Evolutionary conservation across 2,329 filamentous ascomycete genomes (phyloP), one percentile per base, ranked within the genome.

Genomic region (Calonectria leucothoes): DNA sequence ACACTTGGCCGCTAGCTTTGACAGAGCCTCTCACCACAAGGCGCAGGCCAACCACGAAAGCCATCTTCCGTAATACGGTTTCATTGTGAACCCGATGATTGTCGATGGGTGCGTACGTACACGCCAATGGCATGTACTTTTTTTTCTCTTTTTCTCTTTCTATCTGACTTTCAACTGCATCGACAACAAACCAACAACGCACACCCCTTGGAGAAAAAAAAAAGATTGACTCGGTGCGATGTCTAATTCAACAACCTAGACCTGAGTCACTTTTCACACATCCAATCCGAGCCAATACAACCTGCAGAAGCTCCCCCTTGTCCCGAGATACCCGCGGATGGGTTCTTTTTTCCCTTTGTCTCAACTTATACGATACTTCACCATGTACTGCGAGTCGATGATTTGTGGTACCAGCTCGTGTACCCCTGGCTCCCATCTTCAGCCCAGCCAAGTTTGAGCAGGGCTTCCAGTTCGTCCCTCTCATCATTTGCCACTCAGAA

Each of bases 21-120:
- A 37, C 67, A 63, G 57, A 69, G 67, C 67, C 67, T 69, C 55
- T 17, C 39, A 59, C n/a, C 31, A 37, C 31, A 63, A 63, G 59
- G 37, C 59, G 59, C 59, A 63, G 35, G 25, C 59, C 23, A 63
- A 63, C 59, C 37, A 63, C 35, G 31, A 15, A 63, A 35, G 42
- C 57, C 69, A 67, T 45, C 63, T 27, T 35, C 29, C 52, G 63
- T 57, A 71, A 66, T 42, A 59, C 69, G 64, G 52, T 67, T 59
- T 66, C 42, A 63, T 63, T 69, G 15, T 45, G 27, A 67, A 31
- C 31, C 48, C 48, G 59, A 48, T 33, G 25, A 65, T 55, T 23
- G 23, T 25, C 15, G 14, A 31, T 61, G 27, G 27, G n/a, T 48
- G 33, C 48, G 37, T 63, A 48, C 48, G 52, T 14, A 27, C 33